Base-by-base conservation (phyloP, 257 asterid species). In the Solanum piurae region DNA sequence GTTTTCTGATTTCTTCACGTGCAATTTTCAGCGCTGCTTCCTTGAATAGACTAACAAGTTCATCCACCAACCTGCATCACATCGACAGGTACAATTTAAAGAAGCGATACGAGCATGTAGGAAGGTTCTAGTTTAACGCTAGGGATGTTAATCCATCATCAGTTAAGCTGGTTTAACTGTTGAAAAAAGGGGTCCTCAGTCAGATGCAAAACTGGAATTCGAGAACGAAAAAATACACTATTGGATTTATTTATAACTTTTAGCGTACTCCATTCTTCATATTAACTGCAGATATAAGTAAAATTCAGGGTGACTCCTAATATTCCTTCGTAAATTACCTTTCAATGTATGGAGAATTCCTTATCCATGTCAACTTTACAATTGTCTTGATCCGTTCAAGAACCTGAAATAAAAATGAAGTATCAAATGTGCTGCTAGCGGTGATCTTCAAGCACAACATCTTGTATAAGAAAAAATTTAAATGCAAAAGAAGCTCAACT, bases 341-440 rank as follows among this genome's bases (percentile, higher is more conserved):
- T 83, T 93, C 96, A 83, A 91, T 64, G 88, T 91, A 92, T 23
- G 95, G 95, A 13, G 99, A 93, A 87, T 94, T 94, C 89, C 98
- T 93, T 86, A 95, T 92, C 99, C 99, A 97, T 21, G 98, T 94
- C 74, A 97, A 93, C 80, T 91, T 95, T 87, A 93, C 38, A 86
- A 94, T 89, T 86, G 95, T 89, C 85, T 87, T 91, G 88, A 93
- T 86, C 77, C 94, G 94, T 85, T 93, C 92, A 60, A 97, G 95
- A 91, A 97, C 99, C 99, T 96, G 94, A 49, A 87, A 88, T 34
- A 74, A 86, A 64, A 90, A 83, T 74, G 42, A 75, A 74, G 83
- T 40, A 83, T 88, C 88, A 66, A 86, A 33, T 18, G 7, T 29
- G 20, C 62, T 82, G 71, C 86, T 49, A 82, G 21, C 3, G 0